Conservation (phyloP, 305 asterid genomes). For the Fraxinus platypoda region DNA sequence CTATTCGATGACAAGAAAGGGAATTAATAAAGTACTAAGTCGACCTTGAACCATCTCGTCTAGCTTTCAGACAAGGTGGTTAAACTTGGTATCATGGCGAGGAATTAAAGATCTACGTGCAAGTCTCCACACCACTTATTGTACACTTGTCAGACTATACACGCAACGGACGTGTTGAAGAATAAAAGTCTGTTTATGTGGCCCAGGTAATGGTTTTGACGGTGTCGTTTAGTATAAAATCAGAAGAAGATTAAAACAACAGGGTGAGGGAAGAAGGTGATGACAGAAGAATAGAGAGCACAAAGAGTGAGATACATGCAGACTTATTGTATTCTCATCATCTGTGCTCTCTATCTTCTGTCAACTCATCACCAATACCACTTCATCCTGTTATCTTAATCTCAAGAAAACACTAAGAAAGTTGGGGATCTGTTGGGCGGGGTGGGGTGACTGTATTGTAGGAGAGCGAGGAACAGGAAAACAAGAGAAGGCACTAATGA, state of each 20-base stretch:
- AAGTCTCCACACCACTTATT: neutral
- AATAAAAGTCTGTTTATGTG: neutral
- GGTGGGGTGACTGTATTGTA: neutral
- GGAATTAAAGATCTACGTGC: neutral
- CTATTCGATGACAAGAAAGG: neutral
- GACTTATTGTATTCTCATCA: conserved; percentile 31
- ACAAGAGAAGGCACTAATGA: neutral
- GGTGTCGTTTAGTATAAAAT: neutral
- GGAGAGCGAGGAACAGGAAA: neutral
- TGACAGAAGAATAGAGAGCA: conserved; percentile 58
- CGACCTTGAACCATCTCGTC: neutral
- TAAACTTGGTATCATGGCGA: neutral
- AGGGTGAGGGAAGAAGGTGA: conserved; percentile 38
- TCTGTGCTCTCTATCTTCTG: conserved; percentile 68
- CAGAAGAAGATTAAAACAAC: neutral
- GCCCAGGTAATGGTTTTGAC: neutral
- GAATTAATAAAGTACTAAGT: neutral
- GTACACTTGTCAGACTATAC: neutral
- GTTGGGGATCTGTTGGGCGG: neutral
- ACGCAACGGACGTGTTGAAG: neutral
- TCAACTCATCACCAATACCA: conserved; percentile 46
- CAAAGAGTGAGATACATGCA: conserved; percentile 40
- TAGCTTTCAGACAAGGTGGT: neutral
- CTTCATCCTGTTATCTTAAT: conserved; percentile 27
- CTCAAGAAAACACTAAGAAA: neutral